phyloP scores from a whole-genome alignment of 495 filamentous ascomycete genomes.

The Talaromyces nanjingensis region DNA sequence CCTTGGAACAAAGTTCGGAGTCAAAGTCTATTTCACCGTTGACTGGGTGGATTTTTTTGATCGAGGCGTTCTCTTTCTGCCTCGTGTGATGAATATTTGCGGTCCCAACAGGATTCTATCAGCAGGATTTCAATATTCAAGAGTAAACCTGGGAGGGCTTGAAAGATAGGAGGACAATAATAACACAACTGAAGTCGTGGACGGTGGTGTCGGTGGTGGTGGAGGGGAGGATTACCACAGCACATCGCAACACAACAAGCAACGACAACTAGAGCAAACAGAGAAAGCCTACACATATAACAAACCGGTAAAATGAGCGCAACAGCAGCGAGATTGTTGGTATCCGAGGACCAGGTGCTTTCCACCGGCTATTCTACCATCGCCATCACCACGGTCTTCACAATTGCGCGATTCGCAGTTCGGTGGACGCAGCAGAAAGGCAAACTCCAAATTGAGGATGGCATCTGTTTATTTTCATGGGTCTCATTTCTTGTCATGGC shows the following conservation, averaged over 20 bases:
- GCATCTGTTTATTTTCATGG: constrained; percentile 21
- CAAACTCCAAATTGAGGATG: constrained; percentile 23
- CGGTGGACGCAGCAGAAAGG: constrained; percentile 9
- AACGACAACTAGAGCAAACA: background rate
- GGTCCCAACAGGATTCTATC: background rate
- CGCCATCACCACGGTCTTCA: constrained; percentile 20
- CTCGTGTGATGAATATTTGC: background rate
- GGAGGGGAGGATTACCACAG: background rate
- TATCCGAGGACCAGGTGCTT: constrained; percentile 9
- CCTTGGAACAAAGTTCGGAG: too few relatives aligned
- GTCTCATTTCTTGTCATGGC: constrained; percentile 24
- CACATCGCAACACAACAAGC: background rate
- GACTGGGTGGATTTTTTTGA: background rate
- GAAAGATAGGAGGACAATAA: background rate
- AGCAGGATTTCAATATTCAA: background rate
- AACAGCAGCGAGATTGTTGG: background rate
- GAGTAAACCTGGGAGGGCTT: background rate
- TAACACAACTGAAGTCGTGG: background rate
- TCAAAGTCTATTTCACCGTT: background rate
- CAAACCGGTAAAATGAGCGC: background rate
- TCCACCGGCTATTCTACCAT: constrained; percentile 24
- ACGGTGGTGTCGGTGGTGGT: background rate
- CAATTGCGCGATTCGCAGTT: constrained; percentile 15
- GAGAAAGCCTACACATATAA: background rate
- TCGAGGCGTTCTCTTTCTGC: background rate